These are phyloP conservation scores for Aspergillus versicolor DNA, from an alignment of 2,329 filamentous ascomycete species.

Conservation along the genomic window DNA sequence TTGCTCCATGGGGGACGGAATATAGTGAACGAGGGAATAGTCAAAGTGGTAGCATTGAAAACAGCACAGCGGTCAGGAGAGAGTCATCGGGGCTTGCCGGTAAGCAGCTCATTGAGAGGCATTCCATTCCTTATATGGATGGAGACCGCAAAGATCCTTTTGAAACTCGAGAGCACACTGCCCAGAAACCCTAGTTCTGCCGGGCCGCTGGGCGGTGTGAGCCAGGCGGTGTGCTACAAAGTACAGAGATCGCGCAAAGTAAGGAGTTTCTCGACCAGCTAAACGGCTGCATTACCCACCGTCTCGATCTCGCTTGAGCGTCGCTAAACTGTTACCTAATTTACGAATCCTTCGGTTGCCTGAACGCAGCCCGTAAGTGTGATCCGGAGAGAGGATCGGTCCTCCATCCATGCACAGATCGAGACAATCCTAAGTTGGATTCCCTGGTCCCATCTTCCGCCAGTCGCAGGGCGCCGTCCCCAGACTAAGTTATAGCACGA, in stretches of 20 bases:
- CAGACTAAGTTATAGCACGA: constrained; percentile 1
- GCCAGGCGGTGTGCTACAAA: background rate
- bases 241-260: background rate
- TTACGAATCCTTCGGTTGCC: background rate
- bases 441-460: background rate
- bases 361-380: background rate
- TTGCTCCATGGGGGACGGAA: background rate
- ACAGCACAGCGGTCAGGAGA: background rate
- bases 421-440: background rate
- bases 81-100: background rate
- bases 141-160: background rate
- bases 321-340: background rate
- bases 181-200: constrained; percentile 1
- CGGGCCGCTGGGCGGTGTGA: background rate
- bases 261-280: background rate
- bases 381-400: background rate
- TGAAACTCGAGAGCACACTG: background rate
- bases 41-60: background rate
- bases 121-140: background rate
- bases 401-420: background rate
- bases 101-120: background rate
- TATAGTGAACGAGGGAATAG: background rate
- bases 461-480: background rate
- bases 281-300: background rate
- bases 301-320: background rate